Evolutionary conservation across 352 stramenopile genomes (phyloP), one percentile per base, ranked within the genome.

Genomic region (Blastocystis sp.): DNA sequence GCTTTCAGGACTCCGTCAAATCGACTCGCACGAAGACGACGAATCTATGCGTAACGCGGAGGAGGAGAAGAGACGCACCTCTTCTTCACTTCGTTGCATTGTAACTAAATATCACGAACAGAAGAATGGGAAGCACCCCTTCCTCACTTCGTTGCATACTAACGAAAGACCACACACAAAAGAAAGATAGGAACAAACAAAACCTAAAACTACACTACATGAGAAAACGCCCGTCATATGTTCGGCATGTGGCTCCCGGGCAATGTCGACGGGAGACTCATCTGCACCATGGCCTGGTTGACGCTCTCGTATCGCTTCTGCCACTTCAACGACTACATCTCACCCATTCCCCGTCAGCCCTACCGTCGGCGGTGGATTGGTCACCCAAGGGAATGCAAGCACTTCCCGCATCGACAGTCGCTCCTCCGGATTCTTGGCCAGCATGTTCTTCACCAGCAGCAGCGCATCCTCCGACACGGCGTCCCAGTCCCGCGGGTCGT

Each of bases 401-500:
- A 81, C 71, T 21, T 81, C 71, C 6, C 54, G 40, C 19, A 81
- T 81, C 6, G 40, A 63, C 28, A 81, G 17, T 68, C 71, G 71
- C 24, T 81, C 71, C 2, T 81, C 24, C 14, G 71, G 71, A 38
- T 81, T 81, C 48, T 81, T 81, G 2, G 43, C 42, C 38, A 81
- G 71, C 71, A 81, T 81, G n/a, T 81, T 81, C 48, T 81, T 81
- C 45, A 81, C 71, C 71, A 81, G 48, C 38, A 81, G 43, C 71
- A 81, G 43, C 14, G 71, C 71, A 60, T 81, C 71, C 3, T 38
- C 28, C 52, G 71, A 81, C 3, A 81, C 42, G 14, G 24, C 57
- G 24, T 59, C 54, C 71, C 71, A 81, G 60, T 81, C 71, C 17
- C 17, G n/a, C 48, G 21, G 19, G 14, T 48, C 21, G 43, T 81